Percentiles rank a stretch among this genome's conserved stretches.
Evolutionary conservation across 106 monocot species (phyloP).

Genomic region (Allium cepa): DNA sequence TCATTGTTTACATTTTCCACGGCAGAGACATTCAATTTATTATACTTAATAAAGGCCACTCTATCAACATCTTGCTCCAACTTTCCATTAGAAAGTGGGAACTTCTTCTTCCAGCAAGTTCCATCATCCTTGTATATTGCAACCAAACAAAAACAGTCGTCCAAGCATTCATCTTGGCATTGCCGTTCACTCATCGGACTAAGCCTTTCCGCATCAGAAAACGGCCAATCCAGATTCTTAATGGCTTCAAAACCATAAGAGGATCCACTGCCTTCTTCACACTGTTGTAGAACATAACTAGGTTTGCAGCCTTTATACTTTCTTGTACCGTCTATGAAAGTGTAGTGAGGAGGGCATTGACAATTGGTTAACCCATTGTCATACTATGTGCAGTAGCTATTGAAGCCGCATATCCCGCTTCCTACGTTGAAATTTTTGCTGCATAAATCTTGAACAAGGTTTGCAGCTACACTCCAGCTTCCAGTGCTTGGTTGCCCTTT

Average conservation of each 20-base stretch:
- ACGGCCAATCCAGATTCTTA: background rate
- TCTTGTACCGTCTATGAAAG: constrained; percentile 12
- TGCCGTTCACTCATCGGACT: background rate
- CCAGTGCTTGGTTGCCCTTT: background rate
- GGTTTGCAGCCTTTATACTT: constrained; percentile 39
- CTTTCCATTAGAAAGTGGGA: constrained; percentile 12
- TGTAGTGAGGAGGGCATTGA: constrained; percentile 25
- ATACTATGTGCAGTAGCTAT: constrained; percentile 26
- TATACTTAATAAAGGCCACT: background rate
- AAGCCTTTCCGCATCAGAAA: background rate
- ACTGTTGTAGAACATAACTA: constrained; percentile 16
- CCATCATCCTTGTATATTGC: background rate
- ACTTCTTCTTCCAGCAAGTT: constrained; percentile 7
- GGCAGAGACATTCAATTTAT: background rate
- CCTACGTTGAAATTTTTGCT: background rate
- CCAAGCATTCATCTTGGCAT: constrained; percentile 8
- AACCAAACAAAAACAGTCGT: constrained; percentile 26
- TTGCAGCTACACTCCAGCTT: constrained; percentile 11
- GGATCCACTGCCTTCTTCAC: constrained; percentile 18
- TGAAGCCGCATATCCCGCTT: constrained; percentile 34
- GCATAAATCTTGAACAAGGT: constrained; percentile 14
- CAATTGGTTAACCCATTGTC: constrained; percentile 2
- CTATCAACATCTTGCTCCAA: background rate
- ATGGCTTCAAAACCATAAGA: background rate
- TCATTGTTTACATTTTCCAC: too few relatives aligned